Base-by-base conservation (phyloP, 768 basidiomycete species). In the Guyanaporus albipodus region DNA sequence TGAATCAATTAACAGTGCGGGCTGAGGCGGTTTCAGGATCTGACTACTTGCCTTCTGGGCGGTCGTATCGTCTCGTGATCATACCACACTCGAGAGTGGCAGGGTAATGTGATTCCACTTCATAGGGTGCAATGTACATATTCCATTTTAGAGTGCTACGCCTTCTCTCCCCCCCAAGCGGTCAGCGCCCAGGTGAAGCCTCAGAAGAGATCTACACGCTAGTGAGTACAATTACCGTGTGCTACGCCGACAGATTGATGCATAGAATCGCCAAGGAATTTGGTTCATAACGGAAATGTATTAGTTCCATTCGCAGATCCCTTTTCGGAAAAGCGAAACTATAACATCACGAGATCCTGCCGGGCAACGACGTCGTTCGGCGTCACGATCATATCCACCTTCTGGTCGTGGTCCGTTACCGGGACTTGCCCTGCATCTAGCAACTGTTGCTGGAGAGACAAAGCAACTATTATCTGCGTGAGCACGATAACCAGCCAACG, bases 371-470 rank as follows among this genome's bases (percentile, higher is more conserved):
- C 46, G 38, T 66, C 71, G 44, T 74, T 67, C 17, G 73, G 70
- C 28, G 79, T 78, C 36, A 86, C 64, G 47, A 87, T 71, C 38
- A 73, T 61, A 60, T 87, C 80, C 67, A 87, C 68, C 53, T 73
- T 76, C 76, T 82, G 82, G 64, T 87, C 85, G 54, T 72, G 70
- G 41, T 73, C 72, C 15, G 59, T 75, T 42, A 73, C 71, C 7
- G 85, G 85, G 19, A 87, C 71, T 40, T 69, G 47, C 24, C 69
- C 71, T n/a, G 54, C 63, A 29, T 74, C 73, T 18, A 85, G 60
- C 11, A 87, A 55, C 53, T 87, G 85, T 54, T 85, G 82, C 22
- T 76, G 73, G 31, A 87, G 67, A 4, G 82, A 75, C 48, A 87
- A 60, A 1, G 77, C 85, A n/a, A 85, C 85, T 87, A 26, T 3